Percentiles rank a stretch among this genome's conserved stretches.
Conservation (phyloP, 2,329 filamentous ascomycete genomes). For the Thelonectria olida region DNA sequence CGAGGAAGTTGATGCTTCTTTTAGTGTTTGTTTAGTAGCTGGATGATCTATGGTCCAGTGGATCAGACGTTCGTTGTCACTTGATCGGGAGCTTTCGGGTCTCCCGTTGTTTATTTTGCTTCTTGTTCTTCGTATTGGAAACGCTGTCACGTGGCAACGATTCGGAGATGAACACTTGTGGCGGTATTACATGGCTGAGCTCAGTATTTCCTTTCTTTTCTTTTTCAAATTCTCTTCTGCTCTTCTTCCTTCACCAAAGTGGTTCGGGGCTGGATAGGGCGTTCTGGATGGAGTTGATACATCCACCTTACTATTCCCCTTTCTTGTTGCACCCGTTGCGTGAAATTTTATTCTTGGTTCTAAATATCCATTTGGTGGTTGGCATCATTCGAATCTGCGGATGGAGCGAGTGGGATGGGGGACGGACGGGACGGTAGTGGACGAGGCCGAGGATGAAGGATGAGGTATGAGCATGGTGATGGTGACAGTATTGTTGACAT, state of each 20-base stretch:
- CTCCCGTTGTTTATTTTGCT: conserved; percentile 17
- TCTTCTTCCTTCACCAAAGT: conserved; percentile 31
- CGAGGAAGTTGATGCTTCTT: conserved; percentile 38
- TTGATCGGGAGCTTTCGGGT: conserved; percentile 25
- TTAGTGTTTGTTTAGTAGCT: conserved; percentile 43
- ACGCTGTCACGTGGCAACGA: conserved; percentile 22
- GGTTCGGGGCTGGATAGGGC: conserved; percentile 26
- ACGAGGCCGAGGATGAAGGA: background rate
- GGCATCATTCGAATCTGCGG: no score
- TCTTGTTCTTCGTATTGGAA: conserved; percentile 23
- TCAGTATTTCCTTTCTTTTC: conserved; percentile 29
- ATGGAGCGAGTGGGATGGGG: conserved; percentile 7
- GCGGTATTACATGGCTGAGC: conserved; percentile 39
- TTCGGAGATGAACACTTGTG: conserved; percentile 21
- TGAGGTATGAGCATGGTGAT: conserved; percentile 5
- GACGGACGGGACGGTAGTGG: background rate
- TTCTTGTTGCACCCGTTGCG: conserved; percentile 10
- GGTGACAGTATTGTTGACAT: conserved; percentile 7
- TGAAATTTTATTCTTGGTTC: conserved; percentile 15
- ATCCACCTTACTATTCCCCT: conserved; percentile 15
- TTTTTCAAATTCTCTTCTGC: conserved; percentile 11
- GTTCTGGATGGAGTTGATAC: conserved; percentile 21
- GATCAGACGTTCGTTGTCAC: conserved; percentile 36
- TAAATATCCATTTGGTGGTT: conserved; percentile 21
- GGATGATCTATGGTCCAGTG: conserved; percentile 35